A percentile compares a stretch with the other conserved stretches of the same genome.
phyloP scores from a whole-genome alignment of 192 early-diverging fungal genomes.

The Chytriomyces sp. region DNA sequence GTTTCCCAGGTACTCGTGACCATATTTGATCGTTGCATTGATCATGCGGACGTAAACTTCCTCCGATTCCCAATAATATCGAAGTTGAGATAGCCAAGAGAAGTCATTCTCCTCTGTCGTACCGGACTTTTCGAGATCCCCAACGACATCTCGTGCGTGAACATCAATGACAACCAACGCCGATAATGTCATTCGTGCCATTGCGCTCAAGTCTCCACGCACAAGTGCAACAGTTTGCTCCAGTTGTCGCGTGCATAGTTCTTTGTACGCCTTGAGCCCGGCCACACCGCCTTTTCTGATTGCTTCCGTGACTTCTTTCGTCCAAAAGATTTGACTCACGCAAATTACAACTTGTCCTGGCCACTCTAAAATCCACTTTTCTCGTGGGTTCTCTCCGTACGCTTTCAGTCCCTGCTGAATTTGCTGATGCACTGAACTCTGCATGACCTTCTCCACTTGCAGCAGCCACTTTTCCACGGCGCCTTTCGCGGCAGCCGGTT shows the following conservation, averaged over 20 bases:
- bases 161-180: constrained; percentile 68
- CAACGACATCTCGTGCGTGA: constrained; percentile 63
- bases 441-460: constrained; percentile 68
- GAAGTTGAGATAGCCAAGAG: constrained; percentile 66
- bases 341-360: constrained; percentile 65
- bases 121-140: constrained; percentile 53
- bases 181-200: constrained; percentile 64
- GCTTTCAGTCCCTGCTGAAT: constrained; percentile 58
- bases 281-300: constrained; percentile 50
- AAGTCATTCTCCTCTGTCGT: constrained; percentile 59
- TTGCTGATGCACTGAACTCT: constrained; percentile 61
- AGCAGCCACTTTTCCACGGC: constrained; percentile 67
- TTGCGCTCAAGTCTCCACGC: constrained; percentile 61
- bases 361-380: constrained; percentile 66
- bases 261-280: constrained; percentile 50
- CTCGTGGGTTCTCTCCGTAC: constrained; percentile 55
- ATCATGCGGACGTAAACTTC: constrained; percentile 66
- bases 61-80: constrained; percentile 68
- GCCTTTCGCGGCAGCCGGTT: constrained; percentile 63
- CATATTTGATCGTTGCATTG: constrained; percentile 65
- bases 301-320: constrained; percentile 61
- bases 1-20: constrained; percentile 66
- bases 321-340: constrained; percentile 68
- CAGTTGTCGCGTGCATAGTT: constrained; percentile 57
- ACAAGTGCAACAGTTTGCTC: constrained; percentile 62